phyloP scores from a whole-genome alignment of 345 rosid genomes.

The Aquilaria malaccensis region DNA sequence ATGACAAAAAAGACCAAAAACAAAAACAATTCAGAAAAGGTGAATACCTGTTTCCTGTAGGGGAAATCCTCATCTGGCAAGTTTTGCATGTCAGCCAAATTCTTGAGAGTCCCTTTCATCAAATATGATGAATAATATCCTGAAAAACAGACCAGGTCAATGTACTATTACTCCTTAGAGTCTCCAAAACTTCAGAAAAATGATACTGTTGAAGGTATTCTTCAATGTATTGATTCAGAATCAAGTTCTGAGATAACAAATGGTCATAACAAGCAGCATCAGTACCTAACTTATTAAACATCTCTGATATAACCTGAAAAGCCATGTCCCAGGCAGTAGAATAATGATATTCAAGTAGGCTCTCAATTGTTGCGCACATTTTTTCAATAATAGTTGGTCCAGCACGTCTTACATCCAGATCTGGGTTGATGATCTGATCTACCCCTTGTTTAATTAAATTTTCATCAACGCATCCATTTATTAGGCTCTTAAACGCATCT shows the following conservation, averaged over 20 bases:
- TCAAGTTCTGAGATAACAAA: too few species aligned
- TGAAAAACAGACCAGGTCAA: slow-evolving; percentile 20
- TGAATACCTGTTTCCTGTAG: slow-evolving; percentile 69
- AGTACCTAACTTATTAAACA: slow-evolving; percentile 82
- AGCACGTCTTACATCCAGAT: slow-evolving; percentile 35
- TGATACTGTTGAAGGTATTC: not conserved
- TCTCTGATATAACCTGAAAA: slow-evolving; percentile 67
- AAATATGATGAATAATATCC: slow-evolving; percentile 67
- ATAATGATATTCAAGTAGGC: slow-evolving; percentile 77
- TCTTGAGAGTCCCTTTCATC: slow-evolving; percentile 67
- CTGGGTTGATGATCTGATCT: slow-evolving; percentile 38
- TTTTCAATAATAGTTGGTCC: slow-evolving; percentile 78
- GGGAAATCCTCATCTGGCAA: slow-evolving; percentile 86
- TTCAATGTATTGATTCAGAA: too few species aligned
- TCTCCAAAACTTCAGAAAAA: not conserved
- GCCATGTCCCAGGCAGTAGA: slow-evolving; percentile 77
- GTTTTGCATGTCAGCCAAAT: slow-evolving; percentile 74
- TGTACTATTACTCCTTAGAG: not conserved
- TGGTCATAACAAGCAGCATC: not conserved
- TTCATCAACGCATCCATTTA: slow-evolving; percentile 67
- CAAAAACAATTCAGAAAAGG: not conserved
- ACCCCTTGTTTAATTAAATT: slow-evolving; percentile 68
- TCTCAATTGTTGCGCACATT: slow-evolving; percentile 66
- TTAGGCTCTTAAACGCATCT: slow-evolving; percentile 65
- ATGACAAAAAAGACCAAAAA: not conserved